Percentiles rank a stretch among this genome's conserved stretches.
These are phyloP conservation scores for Macadamia tetraphylla DNA, from an alignment of 164 flowering plant genomes.

Conservation along the genomic window DNA sequence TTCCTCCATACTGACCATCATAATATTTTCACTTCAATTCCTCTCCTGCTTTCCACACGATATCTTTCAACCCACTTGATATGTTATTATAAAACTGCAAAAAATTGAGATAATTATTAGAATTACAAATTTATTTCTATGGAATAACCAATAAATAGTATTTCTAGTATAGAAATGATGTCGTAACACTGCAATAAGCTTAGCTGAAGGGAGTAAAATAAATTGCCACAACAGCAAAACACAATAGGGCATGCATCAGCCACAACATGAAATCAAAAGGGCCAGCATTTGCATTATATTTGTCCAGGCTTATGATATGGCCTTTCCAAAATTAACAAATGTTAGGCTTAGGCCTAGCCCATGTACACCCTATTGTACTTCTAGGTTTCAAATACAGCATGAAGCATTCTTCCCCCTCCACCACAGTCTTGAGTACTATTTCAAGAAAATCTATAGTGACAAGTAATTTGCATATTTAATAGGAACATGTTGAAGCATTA, in stretches of 20 bases:
- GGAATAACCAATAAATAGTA: neutral
- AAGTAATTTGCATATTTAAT: neutral
- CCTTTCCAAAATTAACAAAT: too few relatives aligned
- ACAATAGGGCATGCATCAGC: neutral
- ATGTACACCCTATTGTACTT: too few relatives aligned
- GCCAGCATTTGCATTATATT: too few relatives aligned
- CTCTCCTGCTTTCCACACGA: conserved; percentile 49
- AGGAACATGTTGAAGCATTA: neutral
- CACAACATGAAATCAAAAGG: too few relatives aligned
- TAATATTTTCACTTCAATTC: conserved; percentile 17
- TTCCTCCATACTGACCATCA: conserved; percentile 8
- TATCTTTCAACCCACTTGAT: conserved; percentile 51
- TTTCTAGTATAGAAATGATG: too few relatives aligned
- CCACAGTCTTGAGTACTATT: neutral
- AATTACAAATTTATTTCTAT: neutral
- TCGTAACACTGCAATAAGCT: too few relatives aligned
- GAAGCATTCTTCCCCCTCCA: neutral
- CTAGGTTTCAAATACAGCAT: neutral
- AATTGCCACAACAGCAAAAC: too few relatives aligned
- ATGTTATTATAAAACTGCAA: conserved; percentile 61
- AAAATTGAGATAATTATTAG: neutral
- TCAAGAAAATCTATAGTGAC: neutral
- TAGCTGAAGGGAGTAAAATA: neutral
- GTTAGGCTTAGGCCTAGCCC: too few relatives aligned
- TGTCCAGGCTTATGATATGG: too few relatives aligned